Base-by-base conservation (phyloP, 768 basidiomycete species). In the Rhizopogon vinicolor region DNA sequence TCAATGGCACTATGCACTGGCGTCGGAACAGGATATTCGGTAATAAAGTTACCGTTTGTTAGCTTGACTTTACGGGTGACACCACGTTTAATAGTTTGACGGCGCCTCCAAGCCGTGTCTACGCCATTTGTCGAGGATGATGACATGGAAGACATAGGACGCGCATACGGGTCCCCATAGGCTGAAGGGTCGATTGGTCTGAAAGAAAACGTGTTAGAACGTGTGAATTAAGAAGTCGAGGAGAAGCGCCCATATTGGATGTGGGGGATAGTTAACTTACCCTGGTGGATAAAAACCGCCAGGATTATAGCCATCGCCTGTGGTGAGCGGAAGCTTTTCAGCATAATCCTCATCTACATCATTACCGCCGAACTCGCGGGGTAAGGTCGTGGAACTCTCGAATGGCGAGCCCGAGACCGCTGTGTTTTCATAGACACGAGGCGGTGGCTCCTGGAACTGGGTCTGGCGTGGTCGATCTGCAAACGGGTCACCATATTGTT, bases 31-130 rank as follows among this genome's bases (percentile, higher is more conserved):
- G 84, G 76, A 67, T 95, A 93, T 63, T 97, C 94, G 33, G 85
- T 81, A 71, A 96, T 89, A 73, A 93, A 96, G 65, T 95, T 90
- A 56, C 95, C 95, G 48, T 93, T 81, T 8, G 93, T 96, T 60
- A 98, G 85, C 69, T 91, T 90, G 75, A 98, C 89, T 67, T 89
- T 91, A 64, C 91, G 88, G n/a, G 93, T 95, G 22, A 93, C 91
- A 56, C 92, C 87, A 52, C 93, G 89, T 67, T 91, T 91, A 72
- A 94, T 90, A 33, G 90, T 93, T 71, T 96, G 93, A 53, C 93
- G 86, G 56, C 89, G 84, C 59, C 80, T 73, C 82, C 82, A 83
- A 2, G 83, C 85, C 49, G 74, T 81, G 56, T 87, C 85, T 49
- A 74, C 74, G 33, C 82, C 84, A 58, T 75, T 80, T 18, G 78